A percentile compares a stretch with the other conserved stretches of the same genome.
Conservation (phyloP, 495 filamentous ascomycete species). For the Hyaloscypha bicolor region DNA sequence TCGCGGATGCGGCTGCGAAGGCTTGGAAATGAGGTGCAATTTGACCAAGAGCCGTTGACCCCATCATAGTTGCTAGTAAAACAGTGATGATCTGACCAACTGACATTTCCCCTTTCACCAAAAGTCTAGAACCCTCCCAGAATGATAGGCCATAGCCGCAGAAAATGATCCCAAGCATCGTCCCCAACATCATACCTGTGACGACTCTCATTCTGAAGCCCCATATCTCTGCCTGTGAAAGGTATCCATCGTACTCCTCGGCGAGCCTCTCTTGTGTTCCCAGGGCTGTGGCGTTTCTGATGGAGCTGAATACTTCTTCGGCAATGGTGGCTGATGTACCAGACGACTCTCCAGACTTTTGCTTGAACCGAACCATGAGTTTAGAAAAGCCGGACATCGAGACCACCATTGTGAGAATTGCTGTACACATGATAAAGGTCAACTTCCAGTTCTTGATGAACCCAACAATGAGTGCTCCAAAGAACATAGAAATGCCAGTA, state of each 20-base stretch:
- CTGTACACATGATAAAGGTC: constrained; percentile 9
- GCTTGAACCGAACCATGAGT: constrained; percentile 46
- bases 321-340: constrained; percentile 49
- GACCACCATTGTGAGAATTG: constrained; percentile 58
- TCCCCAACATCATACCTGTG: constrained; percentile 62
- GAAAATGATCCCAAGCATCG: constrained; percentile 49
- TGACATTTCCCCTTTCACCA: constrained; percentile 14
- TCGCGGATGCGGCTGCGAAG: constrained; percentile 3
- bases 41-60: constrained; percentile 11
- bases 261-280: constrained; percentile 44
- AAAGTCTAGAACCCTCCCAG: constrained; percentile 54
- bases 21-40: constrained; percentile 18
- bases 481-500: constrained; percentile 71
- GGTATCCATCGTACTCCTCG: constrained; percentile 50
- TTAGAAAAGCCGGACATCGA: constrained; percentile 57
- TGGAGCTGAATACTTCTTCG: constrained; percentile 50
- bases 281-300: constrained; percentile 55
- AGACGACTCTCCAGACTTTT: constrained; percentile 59
- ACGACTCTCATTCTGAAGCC: constrained; percentile 56
- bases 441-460: constrained; percentile 64
- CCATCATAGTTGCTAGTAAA: constrained; percentile 17
- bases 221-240: constrained; percentile 55
- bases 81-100: constrained; percentile 19
- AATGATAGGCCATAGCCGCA: constrained; percentile 65
- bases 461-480: constrained; percentile 84